Percentiles rank a stretch among this genome's conserved stretches.
phyloP scores from a whole-genome alignment of 495 filamentous ascomycete species.

The Penicillium diatomitis region DNA sequence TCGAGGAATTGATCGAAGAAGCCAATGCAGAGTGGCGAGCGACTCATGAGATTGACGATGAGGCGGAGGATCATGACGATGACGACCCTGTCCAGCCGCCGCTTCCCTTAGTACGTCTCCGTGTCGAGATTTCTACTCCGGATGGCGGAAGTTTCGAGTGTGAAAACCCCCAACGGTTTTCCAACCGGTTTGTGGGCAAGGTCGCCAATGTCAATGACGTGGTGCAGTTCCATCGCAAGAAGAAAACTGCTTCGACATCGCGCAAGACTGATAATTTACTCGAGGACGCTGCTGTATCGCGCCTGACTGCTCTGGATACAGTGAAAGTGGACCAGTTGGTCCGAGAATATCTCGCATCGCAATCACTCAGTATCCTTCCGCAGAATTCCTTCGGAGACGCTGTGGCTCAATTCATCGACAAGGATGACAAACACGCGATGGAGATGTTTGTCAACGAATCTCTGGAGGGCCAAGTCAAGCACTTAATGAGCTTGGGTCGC shows the following conservation, averaged over 20 bases:
- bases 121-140: constrained; percentile 83
- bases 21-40: constrained; percentile 73
- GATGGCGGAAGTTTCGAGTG: constrained; percentile 81
- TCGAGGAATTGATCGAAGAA: constrained; percentile 78
- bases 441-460: constrained; percentile 80
- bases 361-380: constrained; percentile 82
- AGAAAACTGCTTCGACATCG: constrained; percentile 36
- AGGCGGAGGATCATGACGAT: constrained; percentile 46
- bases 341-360: constrained; percentile 69
- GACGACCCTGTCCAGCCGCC: constrained; percentile 50
- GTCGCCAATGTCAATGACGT: constrained; percentile 94
- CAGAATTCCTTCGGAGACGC: constrained; percentile 89
- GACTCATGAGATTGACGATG: constrained; percentile 49
- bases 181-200: constrained; percentile 80
- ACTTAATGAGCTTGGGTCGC: constrained; percentile 55
- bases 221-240: constrained; percentile 86
- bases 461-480: constrained; percentile 63
- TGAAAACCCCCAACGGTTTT: constrained; percentile 95
- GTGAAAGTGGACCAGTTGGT: constrained; percentile 86
- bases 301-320: constrained; percentile 54
- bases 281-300: constrained; percentile 50
- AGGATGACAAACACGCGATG: constrained; percentile 91
- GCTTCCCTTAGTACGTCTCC: constrained; percentile 74
- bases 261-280: constrained; percentile 37
- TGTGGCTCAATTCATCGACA: constrained; percentile 86